A percentile compares a stretch with the other conserved stretches of the same genome.
Conservation (phyloP, 352 stramenopile species). For the Globisporangium splendens region DNA sequence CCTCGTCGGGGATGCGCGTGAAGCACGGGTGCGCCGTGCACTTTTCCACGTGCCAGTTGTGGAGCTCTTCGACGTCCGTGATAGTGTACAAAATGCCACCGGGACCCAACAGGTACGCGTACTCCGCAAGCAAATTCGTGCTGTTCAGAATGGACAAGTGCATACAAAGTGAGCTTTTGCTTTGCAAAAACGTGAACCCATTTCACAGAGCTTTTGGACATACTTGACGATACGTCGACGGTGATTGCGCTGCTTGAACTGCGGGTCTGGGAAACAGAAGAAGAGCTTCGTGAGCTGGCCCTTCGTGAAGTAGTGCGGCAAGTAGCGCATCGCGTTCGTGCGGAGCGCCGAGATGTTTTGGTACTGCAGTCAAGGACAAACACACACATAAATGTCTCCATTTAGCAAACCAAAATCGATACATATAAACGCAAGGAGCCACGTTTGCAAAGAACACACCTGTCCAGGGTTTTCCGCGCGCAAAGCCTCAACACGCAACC, state of each 20-base stretch:
- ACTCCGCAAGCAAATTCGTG: constrained; percentile 94
- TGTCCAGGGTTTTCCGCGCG: constrained; percentile 65
- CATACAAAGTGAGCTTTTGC: background rate
- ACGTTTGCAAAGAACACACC: constrained; percentile 8
- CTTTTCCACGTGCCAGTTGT: constrained; percentile 97
- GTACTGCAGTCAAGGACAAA: constrained; percentile 51
- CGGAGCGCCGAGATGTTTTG: constrained; percentile 95
- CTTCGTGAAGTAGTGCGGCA: constrained; percentile 84
- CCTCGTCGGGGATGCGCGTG: constrained; percentile 80
- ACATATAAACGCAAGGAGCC: background rate
- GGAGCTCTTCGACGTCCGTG: constrained; percentile 98
- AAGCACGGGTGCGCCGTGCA: constrained; percentile 94
- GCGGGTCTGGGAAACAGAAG: constrained; percentile 99
- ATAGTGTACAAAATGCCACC: constrained; percentile 97
- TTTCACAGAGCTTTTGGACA: background rate
- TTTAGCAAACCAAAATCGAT: background rate
- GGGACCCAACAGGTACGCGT: constrained; percentile 93
- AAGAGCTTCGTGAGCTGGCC: constrained; percentile 95
- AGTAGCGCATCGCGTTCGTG: constrained; percentile 96
- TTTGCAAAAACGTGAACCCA: no score
- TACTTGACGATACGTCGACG: constrained; percentile 90
- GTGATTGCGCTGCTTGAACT: constrained; percentile 99
- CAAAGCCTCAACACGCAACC: constrained; percentile 88
- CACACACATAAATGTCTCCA: background rate
- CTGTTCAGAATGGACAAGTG: constrained; percentile 25